A percentile compares a stretch with the other conserved stretches of the same genome.
Conservation (phyloP, 1,139 yeast species). For the Geotrichum histeridarum region DNA sequence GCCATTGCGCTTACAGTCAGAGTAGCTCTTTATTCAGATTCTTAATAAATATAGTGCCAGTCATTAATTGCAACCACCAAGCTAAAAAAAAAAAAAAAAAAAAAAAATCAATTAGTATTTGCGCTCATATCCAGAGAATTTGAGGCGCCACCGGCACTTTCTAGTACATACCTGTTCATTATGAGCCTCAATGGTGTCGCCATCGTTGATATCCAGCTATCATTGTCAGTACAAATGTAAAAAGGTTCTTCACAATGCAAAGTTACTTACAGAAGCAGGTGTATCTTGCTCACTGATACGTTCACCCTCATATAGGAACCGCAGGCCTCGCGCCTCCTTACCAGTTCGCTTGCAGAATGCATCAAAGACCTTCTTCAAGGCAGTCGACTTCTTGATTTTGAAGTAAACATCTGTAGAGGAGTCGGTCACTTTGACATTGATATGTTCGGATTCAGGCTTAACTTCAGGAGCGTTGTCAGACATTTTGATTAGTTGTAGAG, state of each 20-base stretch:
- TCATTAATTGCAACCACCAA: no score
- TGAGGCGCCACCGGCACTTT: no score
- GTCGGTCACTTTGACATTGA: conserved; percentile 90
- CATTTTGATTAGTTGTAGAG: neutral
- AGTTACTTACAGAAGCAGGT: conserved; percentile 57
- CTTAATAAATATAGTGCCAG: no score
- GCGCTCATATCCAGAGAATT: no score
- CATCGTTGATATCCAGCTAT: conserved; percentile 80
- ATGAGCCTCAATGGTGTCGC: conserved; percentile 97
- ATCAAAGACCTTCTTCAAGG: conserved; percentile 91
- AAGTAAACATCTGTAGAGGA: conserved; percentile 91
- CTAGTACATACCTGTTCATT: conserved; percentile 56
- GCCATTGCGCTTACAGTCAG: no score
- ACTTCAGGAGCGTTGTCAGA: conserved; percentile 33
- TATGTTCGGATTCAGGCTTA: conserved; percentile 49
- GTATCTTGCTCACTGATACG: conserved; percentile 85
- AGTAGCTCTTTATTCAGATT: no score
- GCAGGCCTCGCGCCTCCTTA: conserved; percentile 69
- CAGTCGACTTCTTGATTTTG: conserved; percentile 90
- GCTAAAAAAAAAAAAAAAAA: no score
- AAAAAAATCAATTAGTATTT: no score
- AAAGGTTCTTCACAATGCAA: neutral
- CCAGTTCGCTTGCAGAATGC: conserved; percentile 98
- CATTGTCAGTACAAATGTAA: conserved; percentile 21
- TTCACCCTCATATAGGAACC: conserved; percentile 91